phyloP scores from a whole-genome alignment of 2,329 filamentous ascomycete species.

The Xylaria sp. region DNA sequence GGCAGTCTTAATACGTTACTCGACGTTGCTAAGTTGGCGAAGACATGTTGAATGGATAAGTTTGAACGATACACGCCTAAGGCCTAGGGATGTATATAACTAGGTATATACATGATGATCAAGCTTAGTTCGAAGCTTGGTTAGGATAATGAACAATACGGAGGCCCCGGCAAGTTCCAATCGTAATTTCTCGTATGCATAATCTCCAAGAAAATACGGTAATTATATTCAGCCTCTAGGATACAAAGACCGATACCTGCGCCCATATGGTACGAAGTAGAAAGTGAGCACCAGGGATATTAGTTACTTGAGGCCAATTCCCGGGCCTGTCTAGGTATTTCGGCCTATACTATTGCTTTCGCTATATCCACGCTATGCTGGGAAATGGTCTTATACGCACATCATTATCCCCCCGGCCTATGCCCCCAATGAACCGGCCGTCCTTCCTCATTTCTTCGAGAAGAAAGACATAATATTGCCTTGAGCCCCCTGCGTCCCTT shows the following conservation, averaged over 20 bases:
- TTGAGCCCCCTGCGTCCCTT: conserved; percentile 43
- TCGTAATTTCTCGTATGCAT: too few species aligned
- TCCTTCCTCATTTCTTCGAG: conserved; percentile 47
- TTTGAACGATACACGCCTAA: too few species aligned
- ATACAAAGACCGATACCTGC: background rate
- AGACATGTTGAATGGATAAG: conserved; percentile 29
- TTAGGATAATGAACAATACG: too few species aligned
- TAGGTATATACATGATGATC: too few species aligned
- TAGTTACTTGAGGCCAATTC: background rate
- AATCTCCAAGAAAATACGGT: background rate
- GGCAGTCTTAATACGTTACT: conserved; percentile 50
- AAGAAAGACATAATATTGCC: conserved; percentile 53
- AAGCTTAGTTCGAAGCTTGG: too few species aligned
- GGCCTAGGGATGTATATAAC: too few species aligned
- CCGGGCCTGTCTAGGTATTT: background rate
- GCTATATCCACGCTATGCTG: background rate
- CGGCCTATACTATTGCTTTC: background rate
- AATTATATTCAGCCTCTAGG: background rate
- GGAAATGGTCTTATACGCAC: background rate
- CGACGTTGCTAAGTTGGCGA: conserved; percentile 48
- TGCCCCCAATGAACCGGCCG: background rate
- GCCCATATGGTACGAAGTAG: background rate
- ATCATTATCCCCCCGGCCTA: background rate
- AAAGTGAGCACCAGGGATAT: background rate
- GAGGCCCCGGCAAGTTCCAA: too few species aligned